phyloP scores from a whole-genome alignment of 225 moss, liverwort and hornwort species.

The Antitrichia curtipendula region DNA sequence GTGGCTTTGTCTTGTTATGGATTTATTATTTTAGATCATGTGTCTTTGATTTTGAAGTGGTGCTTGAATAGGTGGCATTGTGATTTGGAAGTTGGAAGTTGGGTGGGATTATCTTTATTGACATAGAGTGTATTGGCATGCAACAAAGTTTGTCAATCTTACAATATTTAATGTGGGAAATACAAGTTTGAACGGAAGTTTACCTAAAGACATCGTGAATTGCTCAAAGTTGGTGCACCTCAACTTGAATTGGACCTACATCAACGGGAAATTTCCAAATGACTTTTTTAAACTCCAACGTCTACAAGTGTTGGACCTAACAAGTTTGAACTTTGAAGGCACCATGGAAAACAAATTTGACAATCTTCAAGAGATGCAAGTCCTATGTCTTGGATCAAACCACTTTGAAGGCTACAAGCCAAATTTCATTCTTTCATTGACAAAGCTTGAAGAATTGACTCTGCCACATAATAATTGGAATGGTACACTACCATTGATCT shows the following conservation, averaged over 20 bases:
- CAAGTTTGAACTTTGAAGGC: fast-evolving
- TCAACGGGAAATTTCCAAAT: not conserved
- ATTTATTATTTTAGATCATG: fast-evolving
- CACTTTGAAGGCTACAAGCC: too few species aligned
- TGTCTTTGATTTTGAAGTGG: not conserved
- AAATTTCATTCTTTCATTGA: too few species aligned
- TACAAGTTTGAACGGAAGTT: too few species aligned
- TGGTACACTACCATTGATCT: too few species aligned
- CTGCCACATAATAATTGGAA: too few species aligned
- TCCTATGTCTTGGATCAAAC: too few species aligned
- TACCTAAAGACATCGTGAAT: too few species aligned
- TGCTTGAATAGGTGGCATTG: not conserved
- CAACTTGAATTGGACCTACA: fast-evolving
- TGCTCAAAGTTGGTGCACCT: not conserved
- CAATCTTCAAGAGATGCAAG: fast-evolving
- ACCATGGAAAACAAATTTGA: too few species aligned
- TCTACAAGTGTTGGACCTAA: not conserved
- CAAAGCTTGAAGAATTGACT: too few species aligned
- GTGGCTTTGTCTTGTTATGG: fast-evolving
- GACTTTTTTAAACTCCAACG: not conserved
- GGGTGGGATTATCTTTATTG: not conserved
- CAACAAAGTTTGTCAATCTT: too few species aligned
- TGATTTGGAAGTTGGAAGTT: too few species aligned
- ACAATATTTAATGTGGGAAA: too few species aligned
- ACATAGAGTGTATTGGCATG: not conserved